Percentiles rank a stretch among this genome's conserved stretches.
phyloP scores from a whole-genome alignment of 768 basidiomycete species.

The Cystobasidiopsis lactophilus region DNA sequence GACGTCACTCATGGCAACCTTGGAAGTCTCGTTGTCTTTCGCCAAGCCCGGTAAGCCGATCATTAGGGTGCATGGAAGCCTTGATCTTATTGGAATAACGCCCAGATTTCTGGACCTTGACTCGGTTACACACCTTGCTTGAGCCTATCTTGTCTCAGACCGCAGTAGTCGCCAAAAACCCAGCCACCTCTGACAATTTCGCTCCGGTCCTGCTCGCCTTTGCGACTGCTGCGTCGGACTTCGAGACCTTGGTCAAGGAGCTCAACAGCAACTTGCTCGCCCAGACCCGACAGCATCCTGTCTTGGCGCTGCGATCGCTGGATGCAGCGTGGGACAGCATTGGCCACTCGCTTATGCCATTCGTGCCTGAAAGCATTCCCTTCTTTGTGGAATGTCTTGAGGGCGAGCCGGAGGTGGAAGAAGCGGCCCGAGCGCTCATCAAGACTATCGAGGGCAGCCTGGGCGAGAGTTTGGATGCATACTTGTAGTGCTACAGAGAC shows the following conservation, averaged over 20 bases:
- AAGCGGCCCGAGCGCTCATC: neutral
- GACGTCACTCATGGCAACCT: neutral
- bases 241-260: constrained; percentile 44
- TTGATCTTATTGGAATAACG: neutral
- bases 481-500: too few species aligned
- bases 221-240: too few species aligned
- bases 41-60: neutral
- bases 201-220: too few species aligned
- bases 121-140: constrained; percentile 44
- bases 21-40: neutral
- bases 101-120: constrained; percentile 71
- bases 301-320: constrained; percentile 41
- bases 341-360: constrained; percentile 13
- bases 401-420: constrained; percentile 9
- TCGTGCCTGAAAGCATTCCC: constrained; percentile 16
- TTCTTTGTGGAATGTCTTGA: constrained; percentile 15
- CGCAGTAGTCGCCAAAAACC: constrained; percentile 9
- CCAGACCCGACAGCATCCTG: constrained; percentile 70
- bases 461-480: neutral
- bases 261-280: constrained; percentile 68
- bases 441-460: neutral
- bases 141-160: constrained; percentile 36
- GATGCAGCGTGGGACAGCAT: constrained; percentile 41
- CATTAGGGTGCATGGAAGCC: neutral
- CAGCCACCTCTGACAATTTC: too few species aligned